phyloP scores from a whole-genome alignment of 2,329 filamentous ascomycete species.

The Calonectria crousiana region DNA sequence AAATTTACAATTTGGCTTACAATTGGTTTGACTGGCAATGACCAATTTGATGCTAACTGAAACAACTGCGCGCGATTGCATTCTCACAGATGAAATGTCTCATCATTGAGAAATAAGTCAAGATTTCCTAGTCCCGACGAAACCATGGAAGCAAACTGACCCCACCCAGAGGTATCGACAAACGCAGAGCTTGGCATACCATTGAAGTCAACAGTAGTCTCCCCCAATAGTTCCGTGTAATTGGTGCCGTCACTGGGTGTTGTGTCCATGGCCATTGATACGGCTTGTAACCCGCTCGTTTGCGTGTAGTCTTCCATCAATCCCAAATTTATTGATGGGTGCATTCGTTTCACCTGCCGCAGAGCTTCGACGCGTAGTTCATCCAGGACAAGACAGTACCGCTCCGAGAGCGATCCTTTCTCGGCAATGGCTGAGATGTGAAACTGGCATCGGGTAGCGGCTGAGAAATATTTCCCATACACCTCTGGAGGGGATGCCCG shows the following conservation, averaged over 20 bases:
- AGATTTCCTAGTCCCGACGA: slow-evolving; percentile 42
- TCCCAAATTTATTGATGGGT: slow-evolving; percentile 25
- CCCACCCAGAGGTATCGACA: slow-evolving; percentile 38
- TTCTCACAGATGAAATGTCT: slow-evolving; percentile 22
- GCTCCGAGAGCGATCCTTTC: slow-evolving; percentile 37
- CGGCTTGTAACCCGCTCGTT: slow-evolving; percentile 28
- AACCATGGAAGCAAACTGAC: slow-evolving; percentile 42
- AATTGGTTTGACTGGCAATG: background rate
- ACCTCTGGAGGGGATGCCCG: slow-evolving; percentile 35
- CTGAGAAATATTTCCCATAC: slow-evolving; percentile 34
- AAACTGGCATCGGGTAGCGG: slow-evolving; percentile 36
- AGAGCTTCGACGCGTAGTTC: slow-evolving; percentile 39
- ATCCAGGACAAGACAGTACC: slow-evolving; percentile 40
- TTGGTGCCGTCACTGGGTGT: slow-evolving; percentile 33
- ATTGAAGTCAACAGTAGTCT: slow-evolving; percentile 37
- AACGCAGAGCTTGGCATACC: slow-evolving; percentile 35
- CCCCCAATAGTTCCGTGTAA: slow-evolving; percentile 38
- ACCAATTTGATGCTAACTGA: background rate
- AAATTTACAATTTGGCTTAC: background rate
- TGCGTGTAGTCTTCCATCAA: slow-evolving; percentile 9
- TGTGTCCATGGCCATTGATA: slow-evolving; percentile 18
- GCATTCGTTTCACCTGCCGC: slow-evolving; percentile 36
- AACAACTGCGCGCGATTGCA: background rate
- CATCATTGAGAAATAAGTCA: slow-evolving; percentile 39
- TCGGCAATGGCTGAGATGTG: slow-evolving; percentile 40